Conservation (phyloP, 805 yeast species). For the Yarrowia sp. region DNA sequence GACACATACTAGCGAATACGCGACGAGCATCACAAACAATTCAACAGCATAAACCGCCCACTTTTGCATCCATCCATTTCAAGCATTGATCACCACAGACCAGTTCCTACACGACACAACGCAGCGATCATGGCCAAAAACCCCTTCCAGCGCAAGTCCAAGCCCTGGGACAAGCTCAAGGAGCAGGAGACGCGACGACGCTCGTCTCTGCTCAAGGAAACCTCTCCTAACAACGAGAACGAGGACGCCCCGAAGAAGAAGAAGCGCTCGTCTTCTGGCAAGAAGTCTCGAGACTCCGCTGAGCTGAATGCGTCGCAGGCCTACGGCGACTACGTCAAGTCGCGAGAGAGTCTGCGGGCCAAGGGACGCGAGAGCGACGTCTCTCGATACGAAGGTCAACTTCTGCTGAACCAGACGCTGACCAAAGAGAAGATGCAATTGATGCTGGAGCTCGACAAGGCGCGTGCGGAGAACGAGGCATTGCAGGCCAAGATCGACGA, state of each 20-base stretch:
- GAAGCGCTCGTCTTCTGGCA: not conserved
- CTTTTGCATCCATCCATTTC: not conserved
- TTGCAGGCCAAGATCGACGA: not conserved
- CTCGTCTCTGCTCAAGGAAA: not conserved
- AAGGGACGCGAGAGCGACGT: conserved; percentile 12
- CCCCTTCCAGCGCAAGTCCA: conserved; percentile 8
- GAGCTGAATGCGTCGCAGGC: not conserved
- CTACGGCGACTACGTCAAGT: conserved; percentile 7
- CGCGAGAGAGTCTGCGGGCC: not conserved
- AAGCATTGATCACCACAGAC: not conserved
- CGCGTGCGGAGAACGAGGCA: not conserved
- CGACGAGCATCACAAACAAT: too few species aligned
- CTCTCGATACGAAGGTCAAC: conserved; percentile 5
- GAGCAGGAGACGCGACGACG: conserved; percentile 12
- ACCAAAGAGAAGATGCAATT: conserved; percentile 14
- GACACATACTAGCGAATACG: not conserved
- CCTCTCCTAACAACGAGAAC: not conserved
- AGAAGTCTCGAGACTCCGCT: not conserved
- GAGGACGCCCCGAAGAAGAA: not conserved
- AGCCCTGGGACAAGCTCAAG: conserved; percentile 24
- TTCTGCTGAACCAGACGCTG: not conserved
- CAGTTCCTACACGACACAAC: too few species aligned
- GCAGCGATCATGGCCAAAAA: not conserved
- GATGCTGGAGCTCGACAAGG: conserved; percentile 3
- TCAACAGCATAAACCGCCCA: not conserved